phyloP scores from a whole-genome alignment of 148 eudicot species.

The Fallopia convolvulus region DNA sequence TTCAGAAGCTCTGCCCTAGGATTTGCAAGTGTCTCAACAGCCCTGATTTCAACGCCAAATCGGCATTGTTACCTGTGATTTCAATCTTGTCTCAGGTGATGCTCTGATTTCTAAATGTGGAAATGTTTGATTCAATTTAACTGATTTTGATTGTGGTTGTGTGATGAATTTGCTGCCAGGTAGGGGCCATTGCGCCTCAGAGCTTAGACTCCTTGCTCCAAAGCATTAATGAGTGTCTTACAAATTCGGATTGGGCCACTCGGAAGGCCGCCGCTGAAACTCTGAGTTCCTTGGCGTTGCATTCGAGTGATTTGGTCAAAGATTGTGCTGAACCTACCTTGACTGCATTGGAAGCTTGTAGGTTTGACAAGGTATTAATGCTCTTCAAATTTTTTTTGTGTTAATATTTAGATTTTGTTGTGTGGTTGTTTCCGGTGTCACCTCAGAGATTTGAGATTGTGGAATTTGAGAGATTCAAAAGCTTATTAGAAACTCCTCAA shows the following conservation, averaged over 20 bases:
- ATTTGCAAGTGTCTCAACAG: constrained; percentile 41
- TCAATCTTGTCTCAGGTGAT: too few species aligned
- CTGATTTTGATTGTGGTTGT: background rate
- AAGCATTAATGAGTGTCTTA: constrained; percentile 69
- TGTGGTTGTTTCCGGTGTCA: background rate
- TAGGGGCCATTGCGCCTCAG: constrained; percentile 74
- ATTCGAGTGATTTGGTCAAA: constrained; percentile 61
- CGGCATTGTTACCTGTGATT: too few species aligned
- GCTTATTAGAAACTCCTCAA: too few species aligned
- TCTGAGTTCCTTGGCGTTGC: constrained; percentile 38
- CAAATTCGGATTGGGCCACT: constrained; percentile 89
- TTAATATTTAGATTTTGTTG: background rate
- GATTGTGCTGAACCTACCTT: constrained; percentile 58
- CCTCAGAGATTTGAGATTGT: too few species aligned
- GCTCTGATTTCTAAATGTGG: too few species aligned
- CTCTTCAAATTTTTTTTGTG: background rate
- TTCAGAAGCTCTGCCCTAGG: constrained; percentile 79
- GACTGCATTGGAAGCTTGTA: constrained; percentile 63
- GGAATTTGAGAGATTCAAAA: too few species aligned
- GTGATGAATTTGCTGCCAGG: constrained; percentile 33
- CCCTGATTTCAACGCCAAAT: too few species aligned
- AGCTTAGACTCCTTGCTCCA: constrained; percentile 67
- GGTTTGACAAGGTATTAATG: constrained; percentile 76
- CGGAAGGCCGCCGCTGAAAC: constrained; percentile 62
- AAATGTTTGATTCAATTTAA: constrained; percentile 15